Evolutionary conservation across 2,329 filamentous ascomycete species (phyloP).

Genomic region (Ophiostoma populinum): DNA sequence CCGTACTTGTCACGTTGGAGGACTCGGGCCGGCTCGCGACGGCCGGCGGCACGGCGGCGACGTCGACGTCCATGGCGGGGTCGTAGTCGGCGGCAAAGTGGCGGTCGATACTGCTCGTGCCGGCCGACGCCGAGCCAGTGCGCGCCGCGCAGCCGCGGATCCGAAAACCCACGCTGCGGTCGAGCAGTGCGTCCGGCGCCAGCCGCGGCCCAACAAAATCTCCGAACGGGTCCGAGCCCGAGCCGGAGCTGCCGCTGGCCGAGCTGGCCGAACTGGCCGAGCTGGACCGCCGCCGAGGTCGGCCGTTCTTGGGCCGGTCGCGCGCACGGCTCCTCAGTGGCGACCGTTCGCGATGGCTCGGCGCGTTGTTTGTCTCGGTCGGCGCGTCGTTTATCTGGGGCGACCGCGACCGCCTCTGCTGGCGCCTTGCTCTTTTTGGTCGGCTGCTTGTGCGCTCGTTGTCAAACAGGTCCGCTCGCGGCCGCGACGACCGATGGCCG

Average conservation of each 20-base stretch:
- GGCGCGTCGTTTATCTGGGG: no score
- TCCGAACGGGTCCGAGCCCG: conserved; percentile 7
- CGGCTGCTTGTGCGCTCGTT: no score
- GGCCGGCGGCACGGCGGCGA: not conserved
- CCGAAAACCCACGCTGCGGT: not conserved
- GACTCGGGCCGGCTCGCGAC: not conserved
- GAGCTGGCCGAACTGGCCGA: no score
- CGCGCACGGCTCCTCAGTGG: not conserved
- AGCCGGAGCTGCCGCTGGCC: not conserved
- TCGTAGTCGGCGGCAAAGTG: conserved; percentile 10
- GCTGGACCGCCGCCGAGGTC: not conserved
- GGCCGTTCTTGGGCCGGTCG: not conserved
- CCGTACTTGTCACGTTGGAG: no score
- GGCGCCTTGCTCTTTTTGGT: no score
- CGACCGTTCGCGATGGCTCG: no score
- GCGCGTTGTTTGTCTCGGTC: no score
- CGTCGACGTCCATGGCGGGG: conserved; percentile 5
- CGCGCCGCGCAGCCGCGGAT: conserved; percentile 5
- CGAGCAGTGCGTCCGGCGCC: not conserved
- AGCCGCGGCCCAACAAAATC: conserved; percentile 8
- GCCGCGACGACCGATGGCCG: no score
- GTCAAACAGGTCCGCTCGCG: no score
- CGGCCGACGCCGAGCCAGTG: not conserved
- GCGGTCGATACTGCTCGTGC: conserved; percentile 8
- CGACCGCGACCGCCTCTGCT: no score